phyloP scores from a whole-genome alignment of 2,329 filamentous ascomycete species.

The Endoconidiophora polonica region DNA sequence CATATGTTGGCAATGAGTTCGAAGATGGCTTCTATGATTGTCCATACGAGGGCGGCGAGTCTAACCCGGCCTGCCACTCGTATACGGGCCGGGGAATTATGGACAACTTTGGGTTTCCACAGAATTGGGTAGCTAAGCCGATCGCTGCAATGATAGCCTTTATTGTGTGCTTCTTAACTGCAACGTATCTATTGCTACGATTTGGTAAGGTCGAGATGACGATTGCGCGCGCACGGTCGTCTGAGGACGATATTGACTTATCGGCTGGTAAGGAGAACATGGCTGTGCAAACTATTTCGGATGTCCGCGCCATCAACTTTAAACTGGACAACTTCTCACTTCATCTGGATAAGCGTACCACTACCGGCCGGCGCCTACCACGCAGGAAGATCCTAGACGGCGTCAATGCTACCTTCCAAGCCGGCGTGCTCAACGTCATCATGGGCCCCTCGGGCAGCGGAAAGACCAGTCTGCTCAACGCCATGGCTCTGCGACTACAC shows the following conservation, averaged over 20 bases:
- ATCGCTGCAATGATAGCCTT: slow-evolving; percentile 48
- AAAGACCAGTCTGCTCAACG: slow-evolving; percentile 59
- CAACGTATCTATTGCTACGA: slow-evolving; percentile 44
- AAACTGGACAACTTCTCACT: slow-evolving; percentile 47
- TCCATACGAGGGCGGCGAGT: slow-evolving; percentile 41
- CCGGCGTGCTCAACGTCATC: slow-evolving; percentile 56
- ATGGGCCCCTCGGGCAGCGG: slow-evolving; percentile 68
- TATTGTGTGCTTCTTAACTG: slow-evolving; percentile 41
- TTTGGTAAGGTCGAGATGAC: slow-evolving; percentile 52
- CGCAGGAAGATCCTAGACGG: slow-evolving; percentile 48
- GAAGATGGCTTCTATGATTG: slow-evolving; percentile 56
- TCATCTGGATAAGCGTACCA: slow-evolving; percentile 42
- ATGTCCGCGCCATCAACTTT: slow-evolving; percentile 46
- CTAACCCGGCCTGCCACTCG: slow-evolving; percentile 47
- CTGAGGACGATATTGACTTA: slow-evolving; percentile 35
- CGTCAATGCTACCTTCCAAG: slow-evolving; percentile 47
- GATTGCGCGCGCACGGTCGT: slow-evolving; percentile 44
- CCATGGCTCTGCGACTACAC: slow-evolving; percentile 51
- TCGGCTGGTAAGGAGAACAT: slow-evolving; percentile 58
- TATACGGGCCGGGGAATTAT: slow-evolving; percentile 58
- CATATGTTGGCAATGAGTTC: slow-evolving; percentile 58
- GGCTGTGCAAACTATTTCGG: slow-evolving; percentile 31
- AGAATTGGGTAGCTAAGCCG: slow-evolving; percentile 49
- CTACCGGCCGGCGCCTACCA: slow-evolving; percentile 33
- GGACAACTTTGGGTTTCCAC: slow-evolving; percentile 48